Percentiles rank a stretch among this genome's conserved stretches.
Conservation (phyloP, 441 rosid species). For the Heliophila coronopifolia region DNA sequence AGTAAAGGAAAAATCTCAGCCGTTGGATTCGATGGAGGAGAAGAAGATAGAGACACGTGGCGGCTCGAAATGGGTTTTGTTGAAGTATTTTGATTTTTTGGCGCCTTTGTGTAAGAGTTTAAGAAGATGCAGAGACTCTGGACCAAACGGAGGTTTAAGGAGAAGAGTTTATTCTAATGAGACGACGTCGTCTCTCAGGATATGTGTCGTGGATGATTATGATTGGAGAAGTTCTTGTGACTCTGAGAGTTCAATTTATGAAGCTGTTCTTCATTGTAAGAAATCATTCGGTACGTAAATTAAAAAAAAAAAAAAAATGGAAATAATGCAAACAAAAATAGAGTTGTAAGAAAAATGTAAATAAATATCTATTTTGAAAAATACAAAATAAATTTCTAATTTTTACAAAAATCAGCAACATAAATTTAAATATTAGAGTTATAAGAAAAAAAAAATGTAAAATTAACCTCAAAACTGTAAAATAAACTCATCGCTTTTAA, state of each 20-base stretch:
- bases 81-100: conserved; percentile 64
- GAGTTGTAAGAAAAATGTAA: too few relatives aligned
- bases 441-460: too few relatives aligned
- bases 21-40: conserved; percentile 28
- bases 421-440: too few relatives aligned
- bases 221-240: conserved; percentile 80
- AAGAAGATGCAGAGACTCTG: conserved; percentile 38
- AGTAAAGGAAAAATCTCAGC: conserved; percentile 32
- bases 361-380: too few relatives aligned
- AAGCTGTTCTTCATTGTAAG: conserved; percentile 98
- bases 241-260: conserved; percentile 85
- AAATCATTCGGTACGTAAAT: conserved; percentile 71
- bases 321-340: too few relatives aligned
- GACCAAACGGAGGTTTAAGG: conserved; percentile 22
- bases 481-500: too few relatives aligned
- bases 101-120: conserved; percentile 58
- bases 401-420: too few relatives aligned
- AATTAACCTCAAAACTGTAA: too few relatives aligned
- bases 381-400: too few relatives aligned
- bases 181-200: conserved; percentile 55
- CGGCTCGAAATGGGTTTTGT: conserved; percentile 44
- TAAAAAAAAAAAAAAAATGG: too few relatives aligned
- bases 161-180: conserved; percentile 42
- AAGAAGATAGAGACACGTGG: conserved; percentile 28
- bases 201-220: conserved; percentile 49